Conservation (phyloP, 202 grass and related monocot genomes). For the Musa balbisiana region DNA sequence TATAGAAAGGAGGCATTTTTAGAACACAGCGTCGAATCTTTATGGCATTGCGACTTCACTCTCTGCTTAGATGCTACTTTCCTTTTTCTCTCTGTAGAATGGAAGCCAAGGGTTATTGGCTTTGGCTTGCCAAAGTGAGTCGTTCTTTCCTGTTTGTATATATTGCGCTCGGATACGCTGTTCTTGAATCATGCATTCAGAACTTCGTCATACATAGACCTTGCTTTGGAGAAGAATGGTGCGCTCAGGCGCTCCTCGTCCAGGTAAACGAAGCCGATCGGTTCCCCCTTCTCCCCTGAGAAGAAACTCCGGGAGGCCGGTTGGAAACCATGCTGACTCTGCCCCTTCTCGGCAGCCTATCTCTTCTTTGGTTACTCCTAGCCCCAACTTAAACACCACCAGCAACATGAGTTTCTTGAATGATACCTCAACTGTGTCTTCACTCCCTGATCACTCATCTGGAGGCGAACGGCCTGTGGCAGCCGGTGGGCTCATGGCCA, state of each 20-base stretch:
- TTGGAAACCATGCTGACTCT: background rate
- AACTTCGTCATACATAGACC: background rate
- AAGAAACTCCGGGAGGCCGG: conserved; percentile 18
- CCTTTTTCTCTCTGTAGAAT: background rate
- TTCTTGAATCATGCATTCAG: background rate
- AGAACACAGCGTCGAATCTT: conserved; percentile 9
- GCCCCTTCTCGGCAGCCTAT: conserved; percentile 14
- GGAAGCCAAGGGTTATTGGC: background rate
- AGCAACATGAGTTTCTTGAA: conserved; percentile 12
- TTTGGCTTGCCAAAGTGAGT: background rate
- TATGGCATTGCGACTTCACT: conserved; percentile 14
- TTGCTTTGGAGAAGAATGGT: conserved; percentile 15
- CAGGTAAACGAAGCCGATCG: conserved; percentile 7
- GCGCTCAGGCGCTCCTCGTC: conserved; percentile 11
- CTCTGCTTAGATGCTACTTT: background rate
- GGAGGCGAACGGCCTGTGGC: conserved; percentile 5
- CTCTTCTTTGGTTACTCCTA: conserved; percentile 29
- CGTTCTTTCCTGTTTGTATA: background rate
- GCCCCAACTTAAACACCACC: conserved; percentile 16
- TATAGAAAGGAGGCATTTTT: conserved; percentile 4
- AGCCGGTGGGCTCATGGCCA: background rate
- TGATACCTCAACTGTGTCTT: conserved; percentile 23
- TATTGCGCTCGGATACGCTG: background rate
- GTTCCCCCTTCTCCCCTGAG: conserved; percentile 17
- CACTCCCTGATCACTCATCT: conserved; percentile 19